Percentiles rank a stretch among this genome's conserved stretches.
phyloP scores from a whole-genome alignment of 148 eudicot species.

The Rhododendron molle region DNA sequence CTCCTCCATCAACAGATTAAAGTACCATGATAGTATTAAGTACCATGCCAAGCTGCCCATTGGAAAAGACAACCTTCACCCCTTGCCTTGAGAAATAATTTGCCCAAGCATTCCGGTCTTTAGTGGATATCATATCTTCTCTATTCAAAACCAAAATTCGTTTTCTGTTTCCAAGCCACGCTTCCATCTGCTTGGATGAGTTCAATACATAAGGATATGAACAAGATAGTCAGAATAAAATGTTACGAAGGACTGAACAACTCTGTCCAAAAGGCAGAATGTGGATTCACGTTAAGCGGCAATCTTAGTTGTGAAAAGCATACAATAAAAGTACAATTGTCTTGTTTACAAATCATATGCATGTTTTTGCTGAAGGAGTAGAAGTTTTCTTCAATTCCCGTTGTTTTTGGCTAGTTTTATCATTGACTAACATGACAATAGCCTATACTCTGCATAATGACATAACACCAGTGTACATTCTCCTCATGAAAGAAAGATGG shows the following conservation, averaged over 20 bases:
- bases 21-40: neutral
- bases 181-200: slow-evolving; percentile 65
- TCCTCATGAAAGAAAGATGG: neutral
- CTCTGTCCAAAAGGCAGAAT: neutral
- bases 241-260: neutral
- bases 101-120: slow-evolving; percentile 96
- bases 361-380: neutral
- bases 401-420: neutral
- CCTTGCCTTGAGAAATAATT: slow-evolving; percentile 79
- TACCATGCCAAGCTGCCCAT: slow-evolving; percentile 97
- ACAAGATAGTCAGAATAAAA: neutral
- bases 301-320: neutral
- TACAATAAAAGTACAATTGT: neutral
- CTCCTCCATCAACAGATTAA: no score
- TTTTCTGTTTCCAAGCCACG: slow-evolving; percentile 89
- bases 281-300: neutral
- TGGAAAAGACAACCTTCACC: slow-evolving; percentile 73
- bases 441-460: neutral
- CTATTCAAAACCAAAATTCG: slow-evolving; percentile 87
- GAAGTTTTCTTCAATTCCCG: neutral
- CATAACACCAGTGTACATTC: neutral
- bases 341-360: neutral
- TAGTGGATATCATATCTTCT: slow-evolving; percentile 95
- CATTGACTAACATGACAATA: neutral
- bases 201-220: neutral